These are phyloP conservation scores for Lactarius hatsudake DNA, from an alignment of 768 basidiomycete species.

Conservation along the genomic window DNA sequence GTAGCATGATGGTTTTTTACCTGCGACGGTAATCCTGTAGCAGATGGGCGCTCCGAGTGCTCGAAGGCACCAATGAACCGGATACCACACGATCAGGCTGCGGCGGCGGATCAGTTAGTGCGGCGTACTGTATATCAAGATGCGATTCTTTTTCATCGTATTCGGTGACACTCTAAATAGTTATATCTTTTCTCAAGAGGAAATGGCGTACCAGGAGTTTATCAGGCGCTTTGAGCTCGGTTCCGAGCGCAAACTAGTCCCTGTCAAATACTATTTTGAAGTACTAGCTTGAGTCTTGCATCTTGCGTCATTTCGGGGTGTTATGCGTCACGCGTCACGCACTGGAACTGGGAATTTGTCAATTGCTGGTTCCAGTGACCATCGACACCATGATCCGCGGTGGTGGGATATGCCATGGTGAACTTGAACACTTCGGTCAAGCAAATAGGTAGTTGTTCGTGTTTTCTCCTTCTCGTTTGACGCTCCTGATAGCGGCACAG, in stretches of 20 bases:
- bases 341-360: background rate
- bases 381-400: too few relatives aligned
- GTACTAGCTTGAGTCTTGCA: too few relatives aligned
- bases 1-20: constrained; percentile 2
- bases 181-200: constrained; percentile 5
- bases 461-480: background rate
- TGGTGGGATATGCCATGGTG: constrained; percentile 38
- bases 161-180: constrained; percentile 37
- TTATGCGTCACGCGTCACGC: background rate
- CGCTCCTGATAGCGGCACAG: constrained; percentile 50
- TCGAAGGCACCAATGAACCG: constrained; percentile 17
- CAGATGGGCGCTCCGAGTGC: constrained; percentile 15
- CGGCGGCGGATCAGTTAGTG: too few relatives aligned
- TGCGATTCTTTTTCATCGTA: constrained; percentile 25
- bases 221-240: constrained; percentile 58
- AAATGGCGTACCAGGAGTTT: constrained; percentile 54
- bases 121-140: constrained; percentile 15
- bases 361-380: too few relatives aligned
- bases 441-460: constrained; percentile 52
- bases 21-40: constrained; percentile 25
- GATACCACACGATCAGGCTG: background rate
- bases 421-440: constrained; percentile 77
- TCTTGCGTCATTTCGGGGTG: constrained; percentile 1
- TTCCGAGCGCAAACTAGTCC: constrained; percentile 58
- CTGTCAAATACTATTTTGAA: constrained; percentile 42